A percentile compares a stretch with the other conserved stretches of the same genome.
Conservation (phyloP, 129 eudicot genomes). For the Solidago caesia region DNA sequence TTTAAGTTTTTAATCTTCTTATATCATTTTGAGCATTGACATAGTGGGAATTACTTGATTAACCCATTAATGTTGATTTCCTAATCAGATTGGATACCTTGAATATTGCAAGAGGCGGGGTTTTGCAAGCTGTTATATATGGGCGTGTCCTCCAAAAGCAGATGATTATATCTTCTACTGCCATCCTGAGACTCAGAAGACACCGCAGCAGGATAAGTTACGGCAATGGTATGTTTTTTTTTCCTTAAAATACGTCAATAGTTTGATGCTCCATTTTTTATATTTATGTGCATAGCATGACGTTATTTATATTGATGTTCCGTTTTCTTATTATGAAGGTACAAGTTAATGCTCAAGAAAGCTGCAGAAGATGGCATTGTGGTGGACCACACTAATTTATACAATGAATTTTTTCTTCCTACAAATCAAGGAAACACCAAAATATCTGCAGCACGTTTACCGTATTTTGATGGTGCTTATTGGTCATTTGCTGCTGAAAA, state of each 20-base stretch:
- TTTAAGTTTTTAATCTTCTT: background rate
- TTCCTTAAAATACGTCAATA: background rate
- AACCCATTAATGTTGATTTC: background rate
- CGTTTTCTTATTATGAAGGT: slow-evolving; percentile 43
- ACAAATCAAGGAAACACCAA: slow-evolving; percentile 34
- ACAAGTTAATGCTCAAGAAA: slow-evolving; percentile 62
- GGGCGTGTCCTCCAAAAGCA: slow-evolving; percentile 73
- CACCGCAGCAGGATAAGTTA: slow-evolving; percentile 61
- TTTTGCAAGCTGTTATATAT: slow-evolving; percentile 69
- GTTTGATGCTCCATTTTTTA: background rate
- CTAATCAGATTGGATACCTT: slow-evolving; percentile 68
- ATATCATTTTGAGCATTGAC: background rate
- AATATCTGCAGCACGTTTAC: slow-evolving; percentile 71
- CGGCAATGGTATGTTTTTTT: slow-evolving; percentile 47
- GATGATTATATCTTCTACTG: slow-evolving; percentile 73
- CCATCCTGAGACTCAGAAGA: slow-evolving; percentile 74
- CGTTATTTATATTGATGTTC: background rate
- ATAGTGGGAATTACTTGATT: background rate
- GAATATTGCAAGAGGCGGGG: slow-evolving; percentile 81
- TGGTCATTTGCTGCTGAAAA: slow-evolving; percentile 62
- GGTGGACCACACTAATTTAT: slow-evolving; percentile 50
- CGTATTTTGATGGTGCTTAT: slow-evolving; percentile 74
- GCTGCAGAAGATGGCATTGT: slow-evolving; percentile 52
- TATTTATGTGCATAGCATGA: background rate
- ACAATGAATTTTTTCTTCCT: slow-evolving; percentile 56